Conservation (phyloP, 1,139 yeast genomes). For the Debaryomyces fabryi region DNA sequence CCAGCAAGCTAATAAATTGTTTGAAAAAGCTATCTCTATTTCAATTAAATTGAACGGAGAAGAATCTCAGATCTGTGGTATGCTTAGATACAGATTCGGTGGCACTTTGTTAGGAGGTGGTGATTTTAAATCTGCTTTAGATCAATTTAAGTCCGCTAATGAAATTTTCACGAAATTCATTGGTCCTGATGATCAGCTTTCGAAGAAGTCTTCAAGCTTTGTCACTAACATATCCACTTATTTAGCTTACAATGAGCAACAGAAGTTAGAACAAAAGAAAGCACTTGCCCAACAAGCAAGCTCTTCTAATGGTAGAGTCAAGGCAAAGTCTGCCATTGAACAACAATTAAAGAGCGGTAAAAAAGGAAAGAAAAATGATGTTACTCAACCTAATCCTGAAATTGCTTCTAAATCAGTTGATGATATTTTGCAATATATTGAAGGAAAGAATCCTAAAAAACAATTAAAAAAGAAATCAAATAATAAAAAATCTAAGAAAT, state of each 20-base stretch:
- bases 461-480: slow-evolving; percentile 15
- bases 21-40: slow-evolving; percentile 49
- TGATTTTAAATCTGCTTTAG: slow-evolving; percentile 57
- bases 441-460: slow-evolving; percentile 42
- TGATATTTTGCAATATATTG: slow-evolving; percentile 67
- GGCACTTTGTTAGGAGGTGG: slow-evolving; percentile 59
- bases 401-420: slow-evolving; percentile 66
- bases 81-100: slow-evolving; percentile 66
- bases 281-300: slow-evolving; percentile 22
- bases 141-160: slow-evolving; percentile 54
- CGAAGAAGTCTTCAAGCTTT: slow-evolving; percentile 68
- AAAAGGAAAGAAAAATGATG: slow-evolving; percentile 30
- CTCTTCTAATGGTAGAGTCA: slow-evolving; percentile 14
- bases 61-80: slow-evolving; percentile 59
- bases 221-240: slow-evolving; percentile 52
- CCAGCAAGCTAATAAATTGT: slow-evolving; percentile 45
- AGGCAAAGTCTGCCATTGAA: slow-evolving; percentile 14
- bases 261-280: slow-evolving; percentile 33
- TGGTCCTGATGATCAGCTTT: slow-evolving; percentile 65
- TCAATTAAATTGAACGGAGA: slow-evolving; percentile 56
- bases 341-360: slow-evolving; percentile 15
- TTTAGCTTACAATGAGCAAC: slow-evolving; percentile 35
- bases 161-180: slow-evolving; percentile 55
- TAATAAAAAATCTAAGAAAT: slow-evolving; percentile 17
- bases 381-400: slow-evolving; percentile 48